Conservation (phyloP, 768 basidiomycete species). For the Neoboletus magnificus region DNA sequence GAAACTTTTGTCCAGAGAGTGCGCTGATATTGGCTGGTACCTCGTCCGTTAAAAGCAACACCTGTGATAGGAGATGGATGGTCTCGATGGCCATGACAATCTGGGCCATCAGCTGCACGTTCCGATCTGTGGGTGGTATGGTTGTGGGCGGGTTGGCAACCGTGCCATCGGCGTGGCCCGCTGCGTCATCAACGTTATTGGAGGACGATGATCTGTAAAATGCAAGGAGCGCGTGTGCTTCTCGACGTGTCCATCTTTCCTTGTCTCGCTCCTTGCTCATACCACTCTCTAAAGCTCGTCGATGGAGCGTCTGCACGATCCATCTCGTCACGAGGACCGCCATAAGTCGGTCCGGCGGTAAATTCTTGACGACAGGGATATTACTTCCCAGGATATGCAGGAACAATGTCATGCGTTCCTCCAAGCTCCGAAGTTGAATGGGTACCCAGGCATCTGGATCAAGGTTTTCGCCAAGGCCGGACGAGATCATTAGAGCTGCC, state of each 20-base stretch:
- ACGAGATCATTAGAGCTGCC: conserved; percentile 44
- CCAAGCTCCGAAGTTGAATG: conserved; percentile 46
- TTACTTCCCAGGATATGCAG: conserved; percentile 58
- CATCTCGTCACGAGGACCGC: conserved; percentile 60
- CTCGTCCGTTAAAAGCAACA: conserved; percentile 50
- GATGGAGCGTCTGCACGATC: conserved; percentile 50
- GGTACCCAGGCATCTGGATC: conserved; percentile 34
- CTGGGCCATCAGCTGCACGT: conserved; percentile 69
- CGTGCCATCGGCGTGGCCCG: conserved; percentile 16
- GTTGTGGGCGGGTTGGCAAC: conserved; percentile 4
- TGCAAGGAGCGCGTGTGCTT: conserved; percentile 57
- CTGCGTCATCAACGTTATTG: conserved; percentile 3
- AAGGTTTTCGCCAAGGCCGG: conserved; percentile 26
- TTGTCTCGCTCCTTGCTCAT: conserved; percentile 55
- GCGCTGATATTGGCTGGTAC: conserved; percentile 43
- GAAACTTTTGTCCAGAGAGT: conserved; percentile 64
- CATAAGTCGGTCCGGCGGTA: conserved; percentile 46
- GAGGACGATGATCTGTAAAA: conserved; percentile 35
- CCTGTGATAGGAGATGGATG: conserved; percentile 59
- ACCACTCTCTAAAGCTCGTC: conserved; percentile 48
- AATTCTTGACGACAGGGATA: conserved; percentile 39
- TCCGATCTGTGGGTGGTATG: conserved; percentile 48
- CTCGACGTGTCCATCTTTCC: conserved; percentile 66
- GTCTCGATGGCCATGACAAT: conserved; percentile 55
- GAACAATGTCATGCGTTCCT: conserved; percentile 53